Evolutionary conservation across 768 basidiomycete species (phyloP).

Genomic region (Fistulinella prunicolor): DNA sequence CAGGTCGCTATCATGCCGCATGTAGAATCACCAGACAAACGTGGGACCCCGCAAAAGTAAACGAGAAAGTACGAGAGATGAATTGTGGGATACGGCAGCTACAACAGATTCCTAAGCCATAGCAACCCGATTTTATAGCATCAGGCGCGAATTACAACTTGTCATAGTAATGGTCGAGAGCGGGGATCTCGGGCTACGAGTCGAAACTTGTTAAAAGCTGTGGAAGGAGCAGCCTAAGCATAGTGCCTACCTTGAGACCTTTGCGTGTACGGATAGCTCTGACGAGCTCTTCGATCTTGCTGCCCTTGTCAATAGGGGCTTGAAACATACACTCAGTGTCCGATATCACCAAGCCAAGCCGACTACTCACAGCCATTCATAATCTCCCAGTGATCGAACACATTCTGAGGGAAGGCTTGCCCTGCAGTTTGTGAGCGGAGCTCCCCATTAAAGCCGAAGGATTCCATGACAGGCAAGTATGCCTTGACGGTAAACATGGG

Average conservation of each 20-base stretch:
- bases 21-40: no score
- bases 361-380: slow-evolving; percentile 73
- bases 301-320: slow-evolving; percentile 84
- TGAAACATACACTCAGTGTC: slow-evolving; percentile 3
- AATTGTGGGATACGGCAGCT: slow-evolving; percentile 18
- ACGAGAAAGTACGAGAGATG: slow-evolving; percentile 11
- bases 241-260: slow-evolving; percentile 76
- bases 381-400: slow-evolving; percentile 90
- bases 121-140: slow-evolving; percentile 8
- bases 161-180: slow-evolving; percentile 91
- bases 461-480: slow-evolving; percentile 87
- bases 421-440: slow-evolving; percentile 90
- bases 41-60: no score
- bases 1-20: no score
- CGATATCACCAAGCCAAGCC: not conserved
- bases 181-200: slow-evolving; percentile 76
- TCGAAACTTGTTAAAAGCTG: slow-evolving; percentile 10
- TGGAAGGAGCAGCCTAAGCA: not conserved
- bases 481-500: slow-evolving; percentile 99
- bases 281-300: slow-evolving; percentile 86
- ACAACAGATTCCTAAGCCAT: slow-evolving; percentile 12
- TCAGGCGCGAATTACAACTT: slow-evolving; percentile 56
- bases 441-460: slow-evolving; percentile 97
- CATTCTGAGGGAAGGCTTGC: slow-evolving; percentile 97
- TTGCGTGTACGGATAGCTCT: slow-evolving; percentile 83